Evolutionary conservation across 192 early-diverging fungal genomes (phyloP), one percentile per base, ranked within the genome.

Genomic region (Backusella tuberculispora): DNA sequence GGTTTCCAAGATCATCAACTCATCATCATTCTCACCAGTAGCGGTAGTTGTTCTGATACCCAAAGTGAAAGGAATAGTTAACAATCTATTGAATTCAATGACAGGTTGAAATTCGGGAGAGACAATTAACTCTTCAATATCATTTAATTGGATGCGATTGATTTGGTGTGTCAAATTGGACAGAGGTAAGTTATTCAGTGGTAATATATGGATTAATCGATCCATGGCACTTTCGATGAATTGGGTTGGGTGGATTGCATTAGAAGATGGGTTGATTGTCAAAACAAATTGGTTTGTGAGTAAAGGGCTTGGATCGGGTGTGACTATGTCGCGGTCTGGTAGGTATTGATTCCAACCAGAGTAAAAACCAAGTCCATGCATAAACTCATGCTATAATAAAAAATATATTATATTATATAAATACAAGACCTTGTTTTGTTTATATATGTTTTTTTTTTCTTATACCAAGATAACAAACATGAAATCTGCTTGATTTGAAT

Each of bases 341-440:
- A 66, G 6, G 41, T 78, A 66, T 29, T 70, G 65, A 29, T 69
- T 66, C 76, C 76, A 81, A 13, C 69, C 70, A n/a, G 78, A 77
- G 29, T 76, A 75, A 53, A 84, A 84, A 24, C 83, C 83, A 19
- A 84, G 67, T 2, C 83, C 83, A 69, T 84, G 83, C 65, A 84
- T 77, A 26, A 84, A 80, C 50, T 84, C 83, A 24, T 84, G 83
- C 76, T 77, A 41, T 6, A 13, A 7, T 46, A 42, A 34, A 21
- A 66, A 44, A 37, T 19, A 14, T 42, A 42, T 24, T 21, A 41
- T 38, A 53, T n/a, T 66, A 15, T 21, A 29, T 34, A 73, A 50
- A 34, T 2, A 34, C 8, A 56, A 24, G 21, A 56, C 21, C 42
- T 43, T 9, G 8, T 43, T 43, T 43, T 43, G 42, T 43, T 43